Conservation (phyloP, 139 green algal genomes). For the Tetratostichococcus sp. region DNA sequence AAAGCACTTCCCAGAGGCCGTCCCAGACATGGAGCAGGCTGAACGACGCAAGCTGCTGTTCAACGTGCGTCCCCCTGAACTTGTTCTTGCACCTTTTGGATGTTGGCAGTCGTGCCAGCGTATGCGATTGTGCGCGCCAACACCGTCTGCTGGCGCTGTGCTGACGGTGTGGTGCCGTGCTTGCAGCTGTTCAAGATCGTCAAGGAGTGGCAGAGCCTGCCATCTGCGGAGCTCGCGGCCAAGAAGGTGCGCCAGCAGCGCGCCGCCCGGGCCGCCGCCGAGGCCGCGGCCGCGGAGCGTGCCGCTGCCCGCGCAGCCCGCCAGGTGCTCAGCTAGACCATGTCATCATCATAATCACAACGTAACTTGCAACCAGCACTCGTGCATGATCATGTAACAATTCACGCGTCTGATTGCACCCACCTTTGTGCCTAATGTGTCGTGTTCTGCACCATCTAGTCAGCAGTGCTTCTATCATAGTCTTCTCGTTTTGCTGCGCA, state of each 20-base stretch:
- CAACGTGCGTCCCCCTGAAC: neutral
- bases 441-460: too few relatives aligned
- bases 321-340: neutral
- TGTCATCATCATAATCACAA: too few relatives aligned
- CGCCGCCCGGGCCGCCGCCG: neutral
- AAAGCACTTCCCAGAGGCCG: conserved; percentile 11
- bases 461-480: too few relatives aligned
- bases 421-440: too few relatives aligned
- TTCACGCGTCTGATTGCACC: too few relatives aligned
- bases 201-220: conserved; percentile 29
- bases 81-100: too few relatives aligned
- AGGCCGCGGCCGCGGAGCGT: neutral
- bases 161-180: neutral
- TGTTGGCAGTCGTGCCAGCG: too few relatives aligned
- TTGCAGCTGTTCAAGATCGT: conserved; percentile 20
- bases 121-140: too few relatives aligned
- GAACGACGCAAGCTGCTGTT: neutral
- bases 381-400: too few relatives aligned
- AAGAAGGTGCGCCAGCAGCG: neutral
- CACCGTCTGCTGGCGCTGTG: neutral
- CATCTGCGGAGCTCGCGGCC: conserved; percentile 23
- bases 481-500: too few relatives aligned
- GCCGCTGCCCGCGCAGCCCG: neutral
- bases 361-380: too few relatives aligned
- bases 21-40: neutral